Evolutionary conservation across 768 basidiomycete species (phyloP), one percentile per base, ranked within the genome.

Genomic region (Chiua virens): DNA sequence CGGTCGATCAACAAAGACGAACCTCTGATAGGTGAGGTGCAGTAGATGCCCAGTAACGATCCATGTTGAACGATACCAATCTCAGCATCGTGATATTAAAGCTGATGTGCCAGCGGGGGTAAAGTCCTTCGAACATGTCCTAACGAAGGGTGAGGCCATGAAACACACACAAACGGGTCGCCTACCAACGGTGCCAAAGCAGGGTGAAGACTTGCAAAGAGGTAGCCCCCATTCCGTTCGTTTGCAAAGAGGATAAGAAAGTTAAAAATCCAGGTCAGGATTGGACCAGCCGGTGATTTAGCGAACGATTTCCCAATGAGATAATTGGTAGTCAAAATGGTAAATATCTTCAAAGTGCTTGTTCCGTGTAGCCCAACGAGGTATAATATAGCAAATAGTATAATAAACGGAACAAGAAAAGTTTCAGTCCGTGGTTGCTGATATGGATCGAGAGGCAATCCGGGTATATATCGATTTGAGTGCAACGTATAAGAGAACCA

Each of bases 21-120:
- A 81, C 84, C 63, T 83, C 75, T 34, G 62, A 42, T 15, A 70
- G 59, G n/a, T 65, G 70, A 21, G 61, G 59, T 5, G 66, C 57
- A 13, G 67, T 74, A 58, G 75, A 81, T 5, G 90, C 82, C 95
- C 95, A 98, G 59, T 91, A 83, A 63, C 87, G 87, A 65, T 99
- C 97, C 82, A 96, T 83, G 54, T 85, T 88, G 74, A 93, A 99
- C 0, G 94, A 95, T 7, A 99, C 78, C 14, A 98, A 77, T 28
- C 96, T 83, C 37, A 98, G 77, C 88, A 95, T 95, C 3, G 94
- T 93, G 58, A 98, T 93, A 67, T 98, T 98, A 76, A 96, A 98
- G 58, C 75, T 81, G 59, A 98, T 77, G 58, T 98, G 83, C 97
- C 97, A 99, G 18, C 93, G 79, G 11, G 94, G 89, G 54, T 95